Percentiles rank a stretch among this genome's conserved stretches.
Evolutionary conservation across 169 alveolate genomes (phyloP).

Genomic region (Perkinsus olseni): DNA sequence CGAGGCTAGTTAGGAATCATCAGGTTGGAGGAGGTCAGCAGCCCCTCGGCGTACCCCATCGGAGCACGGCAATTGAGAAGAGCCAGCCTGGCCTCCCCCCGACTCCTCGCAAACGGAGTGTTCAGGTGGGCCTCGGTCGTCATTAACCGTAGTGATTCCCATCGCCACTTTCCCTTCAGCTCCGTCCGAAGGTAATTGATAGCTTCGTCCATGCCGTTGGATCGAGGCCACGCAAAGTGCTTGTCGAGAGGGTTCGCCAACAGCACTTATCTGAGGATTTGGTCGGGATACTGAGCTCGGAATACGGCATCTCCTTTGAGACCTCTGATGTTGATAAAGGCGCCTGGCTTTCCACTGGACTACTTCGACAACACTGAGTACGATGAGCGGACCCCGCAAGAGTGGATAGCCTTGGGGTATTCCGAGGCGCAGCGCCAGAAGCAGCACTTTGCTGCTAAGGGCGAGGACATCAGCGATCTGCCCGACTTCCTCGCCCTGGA

Average conservation of each 20-base stretch:
- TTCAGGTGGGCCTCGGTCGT: neutral
- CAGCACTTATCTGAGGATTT: neutral
- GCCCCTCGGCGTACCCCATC: no score
- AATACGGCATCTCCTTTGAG: neutral
- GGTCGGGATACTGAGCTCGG: neutral
- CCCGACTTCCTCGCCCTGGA: slow-evolving; percentile 36
- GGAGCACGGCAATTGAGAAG: no score
- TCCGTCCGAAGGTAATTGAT: slow-evolving; percentile 71
- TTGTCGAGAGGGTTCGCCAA: slow-evolving; percentile 57
- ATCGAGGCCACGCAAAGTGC: slow-evolving; percentile 80
- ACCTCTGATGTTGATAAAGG: slow-evolving; percentile 51
- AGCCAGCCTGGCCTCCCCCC: neutral
- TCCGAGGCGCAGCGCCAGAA: slow-evolving; percentile 46
- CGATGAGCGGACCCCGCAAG: slow-evolving; percentile 74
- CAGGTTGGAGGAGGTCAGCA: no score
- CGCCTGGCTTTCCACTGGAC: slow-evolving; percentile 66
- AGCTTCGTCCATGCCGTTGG: slow-evolving; percentile 76
- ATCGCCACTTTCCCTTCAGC: neutral
- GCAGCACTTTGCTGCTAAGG: slow-evolving; percentile 33
- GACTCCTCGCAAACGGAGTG: neutral
- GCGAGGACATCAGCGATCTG: neutral
- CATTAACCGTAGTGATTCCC: neutral
- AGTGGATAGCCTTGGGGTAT: slow-evolving; percentile 67
- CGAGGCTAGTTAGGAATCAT: no score
- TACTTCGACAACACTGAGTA: slow-evolving; percentile 79